Base-by-base conservation (phyloP, 129 eudicot genomes). In the Flaveria sonorensis region DNA sequence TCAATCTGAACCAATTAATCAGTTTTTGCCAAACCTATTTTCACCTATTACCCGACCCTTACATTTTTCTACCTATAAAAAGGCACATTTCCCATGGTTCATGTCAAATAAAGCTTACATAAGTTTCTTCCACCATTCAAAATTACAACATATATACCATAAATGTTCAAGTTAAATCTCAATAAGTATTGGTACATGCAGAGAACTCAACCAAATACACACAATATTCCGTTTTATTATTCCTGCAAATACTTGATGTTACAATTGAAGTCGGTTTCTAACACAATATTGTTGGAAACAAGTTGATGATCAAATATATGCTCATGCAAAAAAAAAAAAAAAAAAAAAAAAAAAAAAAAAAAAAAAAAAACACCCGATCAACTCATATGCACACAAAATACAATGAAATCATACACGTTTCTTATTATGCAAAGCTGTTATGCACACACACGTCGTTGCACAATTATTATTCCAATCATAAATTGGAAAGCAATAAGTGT, bases 51-150 rank as follows among this genome's bases (percentile, higher is more conserved):
- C 2, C 64, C 32, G 15, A 23, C 8, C 30, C 64, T 0, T 57
- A 21, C 30, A 57, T 21, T 57, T 19, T 57, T 57, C 32, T 6
- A 57, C 64, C 20, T 51, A 19, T n/a, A 14, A 7, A 55, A 52
- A 23, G 30, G 14, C 30, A 19, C 28, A 7, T 0, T 6, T 56
- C 63, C 63, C 28, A 45, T 18, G 23, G 23, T 19, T 20, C 30
- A 57, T 21, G 15, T 15, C 64, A 57, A 21, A 57, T 30, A 20
- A 57, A 20, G 32, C 30, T 9, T 20, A 57, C 32, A 21, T 57
- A 57, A 20, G 64, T 57, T 2, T 8, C 64, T 57, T 57, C 64
- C 64, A 57, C 28, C 64, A 8, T 57, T 57, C 64, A 57, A 21
- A 55, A 57, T 9, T 13, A 57, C 64, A 57, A 57, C 30, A 20